These are phyloP conservation scores for Pythium phragmitis DNA, from an alignment of 352 stramenopile species.

Conservation along the genomic window DNA sequence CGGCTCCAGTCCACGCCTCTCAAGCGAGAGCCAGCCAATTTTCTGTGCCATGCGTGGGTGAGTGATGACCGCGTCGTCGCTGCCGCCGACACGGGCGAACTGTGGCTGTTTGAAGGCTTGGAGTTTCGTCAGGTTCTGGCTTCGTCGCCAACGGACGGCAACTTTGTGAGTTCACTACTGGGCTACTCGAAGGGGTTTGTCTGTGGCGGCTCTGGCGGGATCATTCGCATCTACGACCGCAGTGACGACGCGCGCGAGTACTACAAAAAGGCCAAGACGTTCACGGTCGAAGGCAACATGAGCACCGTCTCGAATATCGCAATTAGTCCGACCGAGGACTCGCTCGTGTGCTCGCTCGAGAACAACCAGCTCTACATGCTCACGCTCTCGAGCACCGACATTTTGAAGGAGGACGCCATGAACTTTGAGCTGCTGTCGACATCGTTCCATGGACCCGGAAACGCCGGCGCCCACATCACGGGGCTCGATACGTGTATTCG, in stretches of 20 bases:
- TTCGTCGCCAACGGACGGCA: conserved; percentile 73
- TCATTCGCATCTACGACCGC: conserved; percentile 82
- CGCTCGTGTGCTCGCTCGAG: conserved; percentile 84
- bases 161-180: conserved; percentile 80
- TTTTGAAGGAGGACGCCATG: conserved; percentile 93
- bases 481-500: conserved; percentile 92
- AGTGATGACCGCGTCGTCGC: conserved; percentile 90
- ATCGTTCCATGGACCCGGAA: conserved; percentile 82
- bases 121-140: conserved; percentile 86
- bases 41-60: conserved; percentile 91
- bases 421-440: conserved; percentile 91
- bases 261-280: conserved; percentile 90
- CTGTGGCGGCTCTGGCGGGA: conserved; percentile 71
- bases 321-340: conserved; percentile 89
- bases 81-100: conserved; percentile 83
- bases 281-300: conserved; percentile 81
- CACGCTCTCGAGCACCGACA: conserved; percentile 88
- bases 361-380: conserved; percentile 92
- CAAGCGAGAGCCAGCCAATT: conserved; percentile 83
- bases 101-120: conserved; percentile 93
- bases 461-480: conserved; percentile 75
- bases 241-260: conserved; percentile 86
- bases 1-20: conserved; percentile 63
- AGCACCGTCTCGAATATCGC: conserved; percentile 82
- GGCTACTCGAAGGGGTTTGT: conserved; percentile 91